These are phyloP conservation scores for Suhomyces panamericanus DNA, from an alignment of 1,139 yeast species.

Conservation along the genomic window DNA sequence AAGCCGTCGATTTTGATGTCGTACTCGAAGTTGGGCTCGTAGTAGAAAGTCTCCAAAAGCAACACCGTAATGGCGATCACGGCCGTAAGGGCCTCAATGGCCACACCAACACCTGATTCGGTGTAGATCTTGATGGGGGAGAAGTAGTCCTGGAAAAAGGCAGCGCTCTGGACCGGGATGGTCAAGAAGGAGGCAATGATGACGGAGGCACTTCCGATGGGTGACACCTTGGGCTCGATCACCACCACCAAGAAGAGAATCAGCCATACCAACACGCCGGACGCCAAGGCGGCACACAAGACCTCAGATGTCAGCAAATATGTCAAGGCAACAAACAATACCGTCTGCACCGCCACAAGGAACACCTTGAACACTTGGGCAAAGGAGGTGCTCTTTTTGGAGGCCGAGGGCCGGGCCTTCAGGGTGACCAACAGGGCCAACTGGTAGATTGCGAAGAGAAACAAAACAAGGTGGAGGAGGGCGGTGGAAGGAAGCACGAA, in stretches of 20 bases:
- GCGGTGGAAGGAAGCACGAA: slow-evolving; percentile 14
- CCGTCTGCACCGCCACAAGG: slow-evolving; percentile 7
- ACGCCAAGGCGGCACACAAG: not conserved
- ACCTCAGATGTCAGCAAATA: not conserved
- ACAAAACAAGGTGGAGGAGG: slow-evolving; percentile 10
- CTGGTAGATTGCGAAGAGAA: slow-evolving; percentile 15
- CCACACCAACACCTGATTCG: slow-evolving; percentile 2
- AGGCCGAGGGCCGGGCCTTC: not conserved
- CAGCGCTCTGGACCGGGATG: slow-evolving; percentile 9
- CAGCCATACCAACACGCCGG: not conserved
- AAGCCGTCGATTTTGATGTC: slow-evolving; percentile 17
- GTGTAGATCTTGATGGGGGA: slow-evolving; percentile 20
- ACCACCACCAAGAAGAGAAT: slow-evolving; percentile 12
- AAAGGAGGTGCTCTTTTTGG: slow-evolving; percentile 15
- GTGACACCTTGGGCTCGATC: slow-evolving; percentile 11
- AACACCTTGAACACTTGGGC: slow-evolving; percentile 13
- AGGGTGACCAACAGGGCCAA: slow-evolving; percentile 10
- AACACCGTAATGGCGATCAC: slow-evolving; percentile 14
- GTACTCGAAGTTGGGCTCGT: slow-evolving; percentile 19
- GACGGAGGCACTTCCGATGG: slow-evolving; percentile 14
- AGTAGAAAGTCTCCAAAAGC: slow-evolving; percentile 19
- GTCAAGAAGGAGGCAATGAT: slow-evolving; percentile 14
- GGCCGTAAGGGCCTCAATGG: slow-evolving; percentile 14
- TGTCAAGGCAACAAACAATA: slow-evolving; percentile 2
- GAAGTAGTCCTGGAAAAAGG: slow-evolving; percentile 18